Evolutionary conservation across 306 rosid genomes (phyloP).

Genomic region (Astragalus membranaceus): DNA sequence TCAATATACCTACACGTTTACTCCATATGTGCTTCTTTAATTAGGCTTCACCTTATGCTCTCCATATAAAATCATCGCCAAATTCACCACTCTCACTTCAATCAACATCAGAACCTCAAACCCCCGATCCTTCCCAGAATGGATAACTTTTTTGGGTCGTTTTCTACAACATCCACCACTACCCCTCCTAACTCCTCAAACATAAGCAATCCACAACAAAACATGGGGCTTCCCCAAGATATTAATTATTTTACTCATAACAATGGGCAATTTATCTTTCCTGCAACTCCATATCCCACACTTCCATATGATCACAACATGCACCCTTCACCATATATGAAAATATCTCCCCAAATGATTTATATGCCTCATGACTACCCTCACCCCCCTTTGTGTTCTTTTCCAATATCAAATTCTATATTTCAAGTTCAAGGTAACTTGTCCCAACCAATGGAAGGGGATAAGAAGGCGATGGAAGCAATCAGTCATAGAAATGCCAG

Average conservation of each 20-base stretch:
- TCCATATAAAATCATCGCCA: background rate
- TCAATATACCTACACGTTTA: no score
- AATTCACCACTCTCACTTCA: background rate
- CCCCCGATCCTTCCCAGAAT: background rate
- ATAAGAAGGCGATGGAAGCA: conserved; percentile 7
- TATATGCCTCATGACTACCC: background rate
- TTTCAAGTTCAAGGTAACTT: background rate
- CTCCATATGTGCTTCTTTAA: conserved; percentile 16
- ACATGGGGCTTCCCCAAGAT: background rate
- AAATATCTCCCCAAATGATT: background rate
- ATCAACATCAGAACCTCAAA: background rate
- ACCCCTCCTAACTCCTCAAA: background rate
- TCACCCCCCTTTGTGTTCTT: background rate
- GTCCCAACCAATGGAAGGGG: background rate
- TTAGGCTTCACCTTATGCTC: background rate
- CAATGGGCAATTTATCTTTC: background rate
- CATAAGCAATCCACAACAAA: background rate
- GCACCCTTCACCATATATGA: background rate
- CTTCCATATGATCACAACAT: background rate
- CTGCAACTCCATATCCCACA: background rate
- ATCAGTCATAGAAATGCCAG: conserved; percentile 32
- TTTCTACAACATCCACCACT: background rate
- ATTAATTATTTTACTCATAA: no score
- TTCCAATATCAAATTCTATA: background rate
- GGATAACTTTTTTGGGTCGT: conserved; percentile 1